Evolutionary conservation across 208 protist species (phyloP).

Genomic region (Entamoeba dispar): DNA sequence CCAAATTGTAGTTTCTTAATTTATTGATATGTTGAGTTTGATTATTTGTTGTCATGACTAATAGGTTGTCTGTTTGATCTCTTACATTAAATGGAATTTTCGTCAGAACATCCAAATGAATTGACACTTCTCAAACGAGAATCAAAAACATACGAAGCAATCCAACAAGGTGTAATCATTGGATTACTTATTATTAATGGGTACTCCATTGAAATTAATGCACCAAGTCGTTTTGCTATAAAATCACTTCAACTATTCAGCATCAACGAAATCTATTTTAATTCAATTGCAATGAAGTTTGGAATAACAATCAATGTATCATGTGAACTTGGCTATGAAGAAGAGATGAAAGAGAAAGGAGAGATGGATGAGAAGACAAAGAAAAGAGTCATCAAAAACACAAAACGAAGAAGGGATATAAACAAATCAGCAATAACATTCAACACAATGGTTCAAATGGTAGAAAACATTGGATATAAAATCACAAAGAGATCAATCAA

Average conservation of each 20-base stretch:
- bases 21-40: too few relatives aligned
- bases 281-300: background rate
- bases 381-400: background rate
- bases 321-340: background rate
- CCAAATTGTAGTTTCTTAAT: too few relatives aligned
- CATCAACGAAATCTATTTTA: background rate
- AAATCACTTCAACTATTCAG: background rate
- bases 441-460: background rate
- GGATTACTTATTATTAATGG: background rate
- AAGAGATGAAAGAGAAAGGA: background rate
- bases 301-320: background rate
- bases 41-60: too few relatives aligned
- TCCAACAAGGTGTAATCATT: background rate
- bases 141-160: background rate
- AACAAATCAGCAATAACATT: background rate
- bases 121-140: background rate
- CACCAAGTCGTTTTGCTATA: background rate
- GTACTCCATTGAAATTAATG: background rate
- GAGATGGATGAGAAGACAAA: background rate
- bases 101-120: background rate
- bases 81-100: too few relatives aligned
- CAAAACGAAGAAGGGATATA: background rate
- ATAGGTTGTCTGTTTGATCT: too few relatives aligned
- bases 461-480: background rate
- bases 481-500: background rate